Conservation (phyloP, 805 yeast species). For the Metschnikowia reukaufii region DNA sequence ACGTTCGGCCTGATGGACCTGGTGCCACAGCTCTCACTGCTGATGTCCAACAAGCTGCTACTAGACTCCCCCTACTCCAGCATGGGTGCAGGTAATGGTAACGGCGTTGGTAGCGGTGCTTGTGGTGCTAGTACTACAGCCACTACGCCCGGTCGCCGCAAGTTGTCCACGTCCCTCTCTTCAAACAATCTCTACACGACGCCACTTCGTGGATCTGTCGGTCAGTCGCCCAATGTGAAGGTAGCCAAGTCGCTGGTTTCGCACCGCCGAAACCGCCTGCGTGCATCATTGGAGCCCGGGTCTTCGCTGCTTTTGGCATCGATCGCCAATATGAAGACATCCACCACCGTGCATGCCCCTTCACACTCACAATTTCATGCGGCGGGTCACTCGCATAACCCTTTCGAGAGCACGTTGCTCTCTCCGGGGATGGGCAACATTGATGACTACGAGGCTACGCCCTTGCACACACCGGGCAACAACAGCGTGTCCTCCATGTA, state of each 20-base stretch:
- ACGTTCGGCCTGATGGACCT: constrained; percentile 36
- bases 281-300: constrained; percentile 16
- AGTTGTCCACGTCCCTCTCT: constrained; percentile 35
- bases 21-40: constrained; percentile 37
- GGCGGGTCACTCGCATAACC: constrained; percentile 12
- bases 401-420: constrained; percentile 15
- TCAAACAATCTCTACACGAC: constrained; percentile 31
- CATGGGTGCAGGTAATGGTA: not conserved
- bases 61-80: constrained; percentile 33
- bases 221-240: constrained; percentile 22
- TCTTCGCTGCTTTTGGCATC: constrained; percentile 18
- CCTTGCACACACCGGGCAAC: constrained; percentile 19
- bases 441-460: constrained; percentile 19
- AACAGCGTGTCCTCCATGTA: constrained; percentile 6
- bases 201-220: constrained; percentile 29
- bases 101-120: not conserved
- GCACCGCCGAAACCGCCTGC: constrained; percentile 21
- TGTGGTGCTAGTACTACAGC: constrained; percentile 6
- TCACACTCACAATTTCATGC: too few relatives aligned
- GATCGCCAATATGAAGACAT: constrained; percentile 18
- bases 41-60: constrained; percentile 36
- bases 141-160: constrained; percentile 40
- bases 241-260: constrained; percentile 32
- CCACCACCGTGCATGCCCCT: constrained; percentile 1
- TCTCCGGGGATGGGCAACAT: constrained; percentile 14